Conservation (phyloP, 768 basidiomycete genomes). For the Serendipita vermifera region DNA sequence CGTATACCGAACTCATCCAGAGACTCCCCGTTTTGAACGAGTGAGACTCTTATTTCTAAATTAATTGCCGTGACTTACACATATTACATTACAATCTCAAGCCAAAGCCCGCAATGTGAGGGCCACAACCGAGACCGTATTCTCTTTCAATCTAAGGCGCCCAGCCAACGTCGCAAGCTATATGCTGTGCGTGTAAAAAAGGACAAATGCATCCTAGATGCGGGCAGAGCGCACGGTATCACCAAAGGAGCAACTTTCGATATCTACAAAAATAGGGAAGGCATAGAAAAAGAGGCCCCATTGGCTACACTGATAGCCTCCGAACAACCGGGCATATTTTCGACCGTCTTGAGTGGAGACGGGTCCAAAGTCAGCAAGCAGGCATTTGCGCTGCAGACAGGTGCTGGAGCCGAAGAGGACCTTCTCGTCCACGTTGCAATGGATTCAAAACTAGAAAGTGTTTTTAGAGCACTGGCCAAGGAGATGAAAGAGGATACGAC, state of each 20-base stretch:
- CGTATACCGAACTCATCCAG: slow-evolving; percentile 34
- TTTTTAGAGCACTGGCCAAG: no score
- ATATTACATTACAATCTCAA: slow-evolving; percentile 29
- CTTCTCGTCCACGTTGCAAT: not conserved
- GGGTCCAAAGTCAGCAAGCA: no score
- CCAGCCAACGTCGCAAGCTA: slow-evolving; percentile 38
- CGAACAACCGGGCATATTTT: slow-evolving; percentile 23
- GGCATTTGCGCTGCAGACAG: slow-evolving; percentile 25
- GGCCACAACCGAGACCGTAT: slow-evolving; percentile 38
- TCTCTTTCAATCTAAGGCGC: slow-evolving; percentile 37
- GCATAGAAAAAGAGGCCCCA: slow-evolving; percentile 41
- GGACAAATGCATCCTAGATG: slow-evolving; percentile 36
- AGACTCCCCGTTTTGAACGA: not conserved
- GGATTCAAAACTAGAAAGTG: not conserved
- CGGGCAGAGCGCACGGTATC: slow-evolving; percentile 50
- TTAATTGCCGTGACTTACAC: no score
- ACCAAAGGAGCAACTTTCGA: slow-evolving; percentile 48
- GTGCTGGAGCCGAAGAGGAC: slow-evolving; percentile 18
- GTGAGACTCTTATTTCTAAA: no score
- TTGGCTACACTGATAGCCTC: slow-evolving; percentile 38
- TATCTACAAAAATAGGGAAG: slow-evolving; percentile 41
- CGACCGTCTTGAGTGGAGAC: slow-evolving; percentile 43
- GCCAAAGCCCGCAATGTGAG: slow-evolving; percentile 39
- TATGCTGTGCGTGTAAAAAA: no score
- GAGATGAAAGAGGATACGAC: no score